Evolutionary conservation across 2,329 filamentous ascomycete species (phyloP), one percentile per base, ranked within the genome.

Genomic region (Cladophialophora yegresii): DNA sequence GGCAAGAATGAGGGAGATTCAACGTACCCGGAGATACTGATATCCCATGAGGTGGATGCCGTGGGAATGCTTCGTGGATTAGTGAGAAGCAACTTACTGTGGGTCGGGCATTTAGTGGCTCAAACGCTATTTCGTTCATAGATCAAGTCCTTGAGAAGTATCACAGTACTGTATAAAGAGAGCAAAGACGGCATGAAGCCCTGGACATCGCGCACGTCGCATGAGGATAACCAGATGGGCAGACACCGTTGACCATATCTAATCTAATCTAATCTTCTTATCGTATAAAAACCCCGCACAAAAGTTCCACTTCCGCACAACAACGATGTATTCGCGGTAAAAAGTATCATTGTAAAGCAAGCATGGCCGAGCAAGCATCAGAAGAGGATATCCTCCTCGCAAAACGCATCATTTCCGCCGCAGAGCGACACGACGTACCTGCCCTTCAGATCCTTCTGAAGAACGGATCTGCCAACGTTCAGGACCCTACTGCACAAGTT

Each of bases 351-450:
- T 43, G 47, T 26, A 26, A 28, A 23, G 4, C 47, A 50, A 59
- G 49, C 28, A 59, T 59, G 57, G n/a, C 57, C 10, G 57, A 43
- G 10, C 43, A 9, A 40, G 32, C 43, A 13, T 53, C 47, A n/a
- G 57, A 59, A 43, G 47, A 49, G 13, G 57, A 59, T 13, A 49
- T 59, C 45, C 57, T 59, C 57, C 57, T 59, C 28, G 57, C 57
- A 3, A 53, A 50, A 12, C 57, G 57, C 45, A 59, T 59, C 7
- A 59, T 59, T 8, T 59, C 47, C 32, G 57, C 57, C n/a, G 57
- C 57, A 28, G 57, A 49, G 47, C 57, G 57, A 20, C 57, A 59
- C 13, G 57, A 59, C 33, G 57, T 59, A 22, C 6, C 57, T 1
- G 57, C 47, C 6, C 57, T 59, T 12, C 13, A 59, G 22, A 40